Percentiles rank a stretch among this genome's conserved stretches.
Evolutionary conservation across 2,329 filamentous ascomycete species (phyloP).

Genomic region (Colletotrichum eremochloae): DNA sequence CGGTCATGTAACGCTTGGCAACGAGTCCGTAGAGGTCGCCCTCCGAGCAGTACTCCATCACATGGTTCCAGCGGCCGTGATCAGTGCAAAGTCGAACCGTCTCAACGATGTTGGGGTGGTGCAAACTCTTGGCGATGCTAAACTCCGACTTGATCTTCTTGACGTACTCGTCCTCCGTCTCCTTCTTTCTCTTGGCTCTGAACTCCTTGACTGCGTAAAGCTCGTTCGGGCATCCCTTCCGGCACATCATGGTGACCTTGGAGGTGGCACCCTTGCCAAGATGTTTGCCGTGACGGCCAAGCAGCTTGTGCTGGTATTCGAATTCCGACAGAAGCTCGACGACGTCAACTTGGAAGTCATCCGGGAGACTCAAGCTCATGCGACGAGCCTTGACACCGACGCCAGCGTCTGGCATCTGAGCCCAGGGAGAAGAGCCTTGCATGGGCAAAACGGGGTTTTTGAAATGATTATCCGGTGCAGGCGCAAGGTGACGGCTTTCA

Average conservation of each 20-base stretch:
- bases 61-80: conserved; percentile 85
- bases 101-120: conserved; percentile 90
- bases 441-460: conserved; percentile 50
- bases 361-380: conserved; percentile 79
- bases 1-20: conserved; percentile 76
- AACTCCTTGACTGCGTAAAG: conserved; percentile 92
- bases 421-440: conserved; percentile 65
- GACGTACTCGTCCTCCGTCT: conserved; percentile 81
- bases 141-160: conserved; percentile 94
- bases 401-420: conserved; percentile 75
- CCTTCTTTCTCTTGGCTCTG: conserved; percentile 76
- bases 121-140: conserved; percentile 85
- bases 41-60: conserved; percentile 91
- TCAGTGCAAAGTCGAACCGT: conserved; percentile 82
- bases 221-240: conserved; percentile 74
- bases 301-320: conserved; percentile 76
- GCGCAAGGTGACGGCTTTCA: conserved; percentile 47
- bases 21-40: conserved; percentile 85
- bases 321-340: conserved; percentile 78
- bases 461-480: conserved; percentile 38
- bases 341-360: conserved; percentile 80
- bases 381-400: conserved; percentile 84
- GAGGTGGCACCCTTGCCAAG: conserved; percentile 87
- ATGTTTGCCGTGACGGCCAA: conserved; percentile 79
- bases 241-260: conserved; percentile 83